Base-by-base conservation (phyloP, 2,329 filamentous ascomycete species). In the Botrytis aclada region DNA sequence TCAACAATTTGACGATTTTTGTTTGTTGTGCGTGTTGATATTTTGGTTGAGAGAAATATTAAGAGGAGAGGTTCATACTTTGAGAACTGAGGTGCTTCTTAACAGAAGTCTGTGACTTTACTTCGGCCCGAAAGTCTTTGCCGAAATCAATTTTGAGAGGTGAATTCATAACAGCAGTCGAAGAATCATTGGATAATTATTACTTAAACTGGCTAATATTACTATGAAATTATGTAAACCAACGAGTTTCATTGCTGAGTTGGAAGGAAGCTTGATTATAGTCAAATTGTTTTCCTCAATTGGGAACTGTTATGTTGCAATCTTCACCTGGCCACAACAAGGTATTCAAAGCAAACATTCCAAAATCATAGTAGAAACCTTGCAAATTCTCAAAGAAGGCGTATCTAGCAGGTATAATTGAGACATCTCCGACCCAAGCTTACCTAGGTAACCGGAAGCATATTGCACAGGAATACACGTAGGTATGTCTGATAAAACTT, bases 1-100 rank as follows among this genome's bases (percentile, higher is more conserved):
- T 69, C 47, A 69, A 69, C 65, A 56, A 69, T 5, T 56, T 43
- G 65, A 69, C 54, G n/a, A 8, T 29, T 51, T 66, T 56, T 29
- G 25, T 67, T 56, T 56, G 9, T 39, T 14, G 22, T 39, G 34
- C n/a, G 34, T 41, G 34, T 56, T 41, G n/a, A 22, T 54, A 12
- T 56, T 67, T 25, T 67, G 41, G 62, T 47, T 12, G n/a, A 12
- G 41, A 47, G 22, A 64, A 9, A 14, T 32, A 22, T n/a, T n/a
- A 25, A n/a, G 25, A n/a, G 47, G 25, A 32, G 20, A 56, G n/a
- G 47, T 39, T 67, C 34, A 37, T 25, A 18, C 25, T 47, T 34
- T 1, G 22, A 8, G 22, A 64, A 64, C n/a, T 45, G 41, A 65
- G 62, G 41, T n/a, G 41, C 47, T 34, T 47, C n/a, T 65, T 20